Evolutionary conservation across 2,329 filamentous ascomycete species (phyloP), one percentile per base, ranked within the genome.

Genomic region (Fusarium penzigii): DNA sequence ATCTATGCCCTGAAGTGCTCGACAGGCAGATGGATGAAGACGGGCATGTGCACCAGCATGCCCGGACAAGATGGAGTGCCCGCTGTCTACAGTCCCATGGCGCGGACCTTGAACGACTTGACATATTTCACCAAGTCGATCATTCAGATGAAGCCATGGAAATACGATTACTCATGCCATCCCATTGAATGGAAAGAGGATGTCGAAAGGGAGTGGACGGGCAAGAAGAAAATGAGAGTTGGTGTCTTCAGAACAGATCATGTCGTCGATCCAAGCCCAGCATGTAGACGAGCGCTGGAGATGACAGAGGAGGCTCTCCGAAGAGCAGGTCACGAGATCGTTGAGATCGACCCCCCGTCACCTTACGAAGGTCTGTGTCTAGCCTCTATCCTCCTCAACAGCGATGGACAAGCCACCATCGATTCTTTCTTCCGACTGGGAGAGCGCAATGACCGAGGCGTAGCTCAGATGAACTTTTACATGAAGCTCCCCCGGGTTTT

Each of bases 1-100:
- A 90, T 93, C 68, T 97, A 96, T 71, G 88, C 88, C 16, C 75
- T 97, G 20, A 85, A 89, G 36, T 96, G 92, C 73, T 92, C 89
- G 3, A 95, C 90, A 2, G 92, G 93, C 2, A 82, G 92, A 44
- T 97, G 92, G 91, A 90, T 91, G 1, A 96, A 95, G 70, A 80
- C 84, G 40, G 91, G 91, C 10, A 86, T 91, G 68, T 83, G 83
- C 55, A 96, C 92, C 1, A 92, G 88, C 63, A 96, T 96, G 91
- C 85, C 89, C 0, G 93, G 93, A 0, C 92, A 97, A 68, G 93
- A 97, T 68, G 92, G 92, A 1, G 85, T 97, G 32, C 86, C 90
- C 1, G 90, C 88, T 57, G 91, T 96, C 17, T 96, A 92, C 73
- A 93, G 89, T 52, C 92, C 92, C 6, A 97, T 97, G 93, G 84